These are phyloP conservation scores for Auriscalpium vulgare DNA, from an alignment of 768 basidiomycete species.

Conservation along the genomic window DNA sequence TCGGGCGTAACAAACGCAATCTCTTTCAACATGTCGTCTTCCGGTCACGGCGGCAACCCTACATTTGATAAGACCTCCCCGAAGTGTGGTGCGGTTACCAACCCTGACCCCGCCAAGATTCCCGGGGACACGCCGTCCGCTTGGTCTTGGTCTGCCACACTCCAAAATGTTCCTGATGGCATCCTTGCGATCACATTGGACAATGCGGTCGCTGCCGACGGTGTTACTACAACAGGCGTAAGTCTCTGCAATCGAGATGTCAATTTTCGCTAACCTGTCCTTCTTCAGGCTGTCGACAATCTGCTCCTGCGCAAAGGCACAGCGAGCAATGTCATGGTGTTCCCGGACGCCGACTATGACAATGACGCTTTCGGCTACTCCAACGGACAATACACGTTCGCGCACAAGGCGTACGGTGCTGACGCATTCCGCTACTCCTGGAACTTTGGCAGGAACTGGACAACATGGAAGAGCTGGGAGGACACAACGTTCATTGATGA, in stretches of 20 bases:
- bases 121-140: conserved; percentile 46
- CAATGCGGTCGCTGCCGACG: conserved; percentile 38
- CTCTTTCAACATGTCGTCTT: conserved; percentile 61
- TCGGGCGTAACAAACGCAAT: conserved; percentile 54
- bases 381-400: conserved; percentile 63
- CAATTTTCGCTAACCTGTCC: not conserved
- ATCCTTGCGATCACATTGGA: conserved; percentile 66
- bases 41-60: conserved; percentile 51
- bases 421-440: conserved; percentile 82
- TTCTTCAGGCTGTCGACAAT: conserved; percentile 54
- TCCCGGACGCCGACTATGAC: conserved; percentile 77
- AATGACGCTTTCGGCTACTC: conserved; percentile 46
- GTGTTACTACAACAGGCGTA: conserved; percentile 48
- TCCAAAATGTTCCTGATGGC: conserved; percentile 74
- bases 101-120: conserved; percentile 42
- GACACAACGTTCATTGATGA: conserved; percentile 56
- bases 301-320: conserved; percentile 76
- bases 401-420: conserved; percentile 79
- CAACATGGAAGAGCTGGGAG: conserved; percentile 75
- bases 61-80: conserved; percentile 37
- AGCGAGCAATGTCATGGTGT: conserved; percentile 75
- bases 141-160: conserved; percentile 71
- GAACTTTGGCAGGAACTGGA: conserved; percentile 83
- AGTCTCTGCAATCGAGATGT: conserved; percentile 19
- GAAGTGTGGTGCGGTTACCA: conserved; percentile 40